Evolutionary conservation across 2,329 filamentous ascomycete species (phyloP), one percentile per base, ranked within the genome.

Genomic region (Beauveria australis): DNA sequence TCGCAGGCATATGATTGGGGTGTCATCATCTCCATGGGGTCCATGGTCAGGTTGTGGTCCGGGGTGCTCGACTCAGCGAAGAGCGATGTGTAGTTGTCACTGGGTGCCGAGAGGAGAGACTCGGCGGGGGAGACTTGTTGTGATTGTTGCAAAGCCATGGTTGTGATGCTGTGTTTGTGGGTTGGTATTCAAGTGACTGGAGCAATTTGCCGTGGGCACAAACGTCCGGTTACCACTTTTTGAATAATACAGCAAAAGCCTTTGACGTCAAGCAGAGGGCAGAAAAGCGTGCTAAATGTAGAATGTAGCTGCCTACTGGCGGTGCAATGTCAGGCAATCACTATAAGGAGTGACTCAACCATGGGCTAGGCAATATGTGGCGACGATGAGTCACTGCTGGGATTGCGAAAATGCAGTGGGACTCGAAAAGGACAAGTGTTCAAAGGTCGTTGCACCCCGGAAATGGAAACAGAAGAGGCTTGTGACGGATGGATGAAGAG

Each of bases 41-140:
- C 75, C 62, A 79, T 70, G 1, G 76, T 64, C 30, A 66, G 60
- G 10, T 67, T 51, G 14, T 70, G 64, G 10, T 71, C 65, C 12
- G 74, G 66, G 22, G 72, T 69, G 3, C 71, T 69, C 10, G 61
- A 59, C 40, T 67, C 67, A 37, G 67, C 67, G 67, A 84, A 82
- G 33, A 84, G 75, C 3, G 80, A 78, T 14, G 79, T 70, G 68
- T 78, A 79, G 64, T 73, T 71, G 62, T 82, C 78, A 63, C 77
- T 75, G 2, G 80, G 78, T 1, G 76, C 72, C 3, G 81, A 83
- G 43, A 83, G 69, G 49, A 82, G 75, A 5, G 81, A 83, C 70
- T 84, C 81, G 69, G 78, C 72, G 2, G 81, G 81, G 46, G 81
- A 83, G 62, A 74, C 67, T 74, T 64, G 60, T 68, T 60, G 41